These are phyloP conservation scores for Castanospermum australe DNA, from an alignment of 306 rosid genomes.

Conservation along the genomic window DNA sequence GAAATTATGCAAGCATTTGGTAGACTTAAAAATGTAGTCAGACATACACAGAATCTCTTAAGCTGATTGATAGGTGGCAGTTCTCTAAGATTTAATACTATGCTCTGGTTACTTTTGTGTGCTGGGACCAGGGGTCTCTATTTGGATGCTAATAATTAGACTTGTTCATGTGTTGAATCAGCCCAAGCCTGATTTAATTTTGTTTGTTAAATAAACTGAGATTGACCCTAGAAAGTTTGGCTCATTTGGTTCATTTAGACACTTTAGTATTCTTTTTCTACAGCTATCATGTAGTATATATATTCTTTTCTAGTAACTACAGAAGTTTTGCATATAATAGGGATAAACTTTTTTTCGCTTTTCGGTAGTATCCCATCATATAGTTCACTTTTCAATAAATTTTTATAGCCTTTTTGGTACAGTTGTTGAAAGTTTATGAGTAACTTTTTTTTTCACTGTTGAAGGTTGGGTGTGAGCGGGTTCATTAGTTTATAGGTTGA, in stretches of 20 bases:
- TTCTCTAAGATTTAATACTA: neutral
- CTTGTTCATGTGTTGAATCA: neutral
- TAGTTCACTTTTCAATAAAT: neutral
- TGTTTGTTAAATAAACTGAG: neutral
- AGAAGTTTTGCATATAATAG: neutral
- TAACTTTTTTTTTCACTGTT: neutral
- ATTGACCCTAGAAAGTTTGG: neutral
- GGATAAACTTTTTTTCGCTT: neutral
- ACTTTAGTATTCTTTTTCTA: neutral
- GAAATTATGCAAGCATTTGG: constrained; percentile 29
- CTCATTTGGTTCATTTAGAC: neutral
- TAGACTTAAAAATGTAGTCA: constrained; percentile 9
- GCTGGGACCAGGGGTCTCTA: neutral
- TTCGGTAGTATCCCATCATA: neutral
- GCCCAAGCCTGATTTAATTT: neutral
- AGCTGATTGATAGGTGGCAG: neutral
- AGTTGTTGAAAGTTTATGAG: neutral
- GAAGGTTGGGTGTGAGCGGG: neutral
- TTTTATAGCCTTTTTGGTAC: neutral
- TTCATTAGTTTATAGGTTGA: neutral
- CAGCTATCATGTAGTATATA: neutral
- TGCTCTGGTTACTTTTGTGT: neutral
- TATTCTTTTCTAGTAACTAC: neutral
- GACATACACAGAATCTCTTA: neutral
- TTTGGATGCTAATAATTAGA: neutral